phyloP scores from a whole-genome alignment of 768 basidiomycete species.

The Fomitopsis pulvina region DNA sequence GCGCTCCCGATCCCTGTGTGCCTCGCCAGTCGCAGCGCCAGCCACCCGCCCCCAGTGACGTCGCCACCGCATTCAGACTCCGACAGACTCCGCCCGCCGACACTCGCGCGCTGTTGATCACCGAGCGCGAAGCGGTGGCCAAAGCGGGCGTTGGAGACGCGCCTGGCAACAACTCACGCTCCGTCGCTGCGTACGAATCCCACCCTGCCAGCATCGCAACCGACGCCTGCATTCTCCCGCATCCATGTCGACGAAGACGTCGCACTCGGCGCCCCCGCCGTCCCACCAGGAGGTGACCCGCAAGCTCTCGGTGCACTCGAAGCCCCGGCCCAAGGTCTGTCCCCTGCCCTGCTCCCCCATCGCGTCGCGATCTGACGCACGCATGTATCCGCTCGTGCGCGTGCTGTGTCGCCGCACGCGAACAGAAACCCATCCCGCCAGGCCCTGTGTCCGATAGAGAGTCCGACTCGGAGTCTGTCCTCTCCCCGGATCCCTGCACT shows the following conservation, averaged over 20 bases:
- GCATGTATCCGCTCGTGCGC: not conserved
- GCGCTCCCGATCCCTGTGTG: slow-evolving; percentile 1
- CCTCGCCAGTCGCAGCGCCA: not conserved
- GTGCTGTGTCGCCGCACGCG: slow-evolving; percentile 2
- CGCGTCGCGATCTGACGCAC: not conserved
- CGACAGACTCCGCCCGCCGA: slow-evolving; percentile 5
- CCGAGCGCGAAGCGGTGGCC: not conserved
- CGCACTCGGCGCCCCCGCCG: slow-evolving; percentile 49
- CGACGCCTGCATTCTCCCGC: slow-evolving; percentile 1
- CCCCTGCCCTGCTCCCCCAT: slow-evolving; percentile 5
- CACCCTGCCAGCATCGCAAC: not conserved
- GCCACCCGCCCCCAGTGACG: not conserved
- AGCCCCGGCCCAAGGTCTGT: slow-evolving; percentile 33
- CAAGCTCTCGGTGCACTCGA: slow-evolving; percentile 75
- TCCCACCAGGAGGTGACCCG: slow-evolving; percentile 82
- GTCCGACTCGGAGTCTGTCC: slow-evolving; percentile 78
- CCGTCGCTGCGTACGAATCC: slow-evolving; percentile 4
- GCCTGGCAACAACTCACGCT: slow-evolving; percentile 10
- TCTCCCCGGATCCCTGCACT: slow-evolving; percentile 43
- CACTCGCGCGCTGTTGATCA: not conserved
- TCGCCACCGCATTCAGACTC: slow-evolving; percentile 3
- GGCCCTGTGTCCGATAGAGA: slow-evolving; percentile 63
- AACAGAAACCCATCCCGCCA: slow-evolving; percentile 25
- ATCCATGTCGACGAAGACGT: slow-evolving; percentile 12
- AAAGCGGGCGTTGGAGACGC: slow-evolving; percentile 19